These are phyloP conservation scores for Dothiorella sarmentorum DNA, from an alignment of 2,329 filamentous ascomycete species.

Conservation along the genomic window DNA sequence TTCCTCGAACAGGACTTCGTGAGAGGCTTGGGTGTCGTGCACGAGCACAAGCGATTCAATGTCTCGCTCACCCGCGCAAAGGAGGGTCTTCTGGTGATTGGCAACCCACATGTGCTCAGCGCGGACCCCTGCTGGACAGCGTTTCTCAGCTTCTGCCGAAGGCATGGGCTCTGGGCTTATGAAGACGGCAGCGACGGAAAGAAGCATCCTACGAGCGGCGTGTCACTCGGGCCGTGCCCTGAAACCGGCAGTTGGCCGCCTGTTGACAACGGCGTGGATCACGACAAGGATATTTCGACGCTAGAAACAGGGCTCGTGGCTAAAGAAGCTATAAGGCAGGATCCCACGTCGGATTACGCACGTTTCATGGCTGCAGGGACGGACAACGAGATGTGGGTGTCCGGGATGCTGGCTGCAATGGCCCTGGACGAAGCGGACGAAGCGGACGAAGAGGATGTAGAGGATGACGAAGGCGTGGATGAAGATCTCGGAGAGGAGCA, in stretches of 20 bases:
- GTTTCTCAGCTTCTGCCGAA: conserved; percentile 38
- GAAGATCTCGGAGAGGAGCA: conserved; percentile 13
- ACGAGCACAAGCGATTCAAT: conserved; percentile 41
- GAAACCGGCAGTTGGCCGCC: background rate
- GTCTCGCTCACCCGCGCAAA: conserved; percentile 46
- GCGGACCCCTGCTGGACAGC: conserved; percentile 37
- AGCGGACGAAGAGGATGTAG: conserved; percentile 13
- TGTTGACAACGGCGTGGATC: conserved; percentile 2
- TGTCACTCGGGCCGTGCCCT: background rate
- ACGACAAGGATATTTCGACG: conserved; percentile 27
- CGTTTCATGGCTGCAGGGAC: conserved; percentile 19
- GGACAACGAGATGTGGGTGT: conserved; percentile 28
- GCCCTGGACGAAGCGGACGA: conserved; percentile 6
- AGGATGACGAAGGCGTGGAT: conserved; percentile 17
- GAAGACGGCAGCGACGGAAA: background rate
- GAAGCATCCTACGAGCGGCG: background rate
- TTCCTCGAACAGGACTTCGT: conserved; percentile 34
- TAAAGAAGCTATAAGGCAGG: conserved; percentile 21
- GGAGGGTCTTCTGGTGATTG: conserved; percentile 42
- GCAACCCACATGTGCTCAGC: conserved; percentile 37
- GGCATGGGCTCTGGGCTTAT: conserved; percentile 36
- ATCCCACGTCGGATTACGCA: background rate
- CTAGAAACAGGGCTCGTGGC: conserved; percentile 29
- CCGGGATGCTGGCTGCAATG: conserved; percentile 4
- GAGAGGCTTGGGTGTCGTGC: conserved; percentile 36